A percentile compares a stretch with the other conserved stretches of the same genome.
These are phyloP conservation scores for Wickerhamomyces ciferrii DNA, from an alignment of 805 yeast species.

Conservation along the genomic window DNA sequence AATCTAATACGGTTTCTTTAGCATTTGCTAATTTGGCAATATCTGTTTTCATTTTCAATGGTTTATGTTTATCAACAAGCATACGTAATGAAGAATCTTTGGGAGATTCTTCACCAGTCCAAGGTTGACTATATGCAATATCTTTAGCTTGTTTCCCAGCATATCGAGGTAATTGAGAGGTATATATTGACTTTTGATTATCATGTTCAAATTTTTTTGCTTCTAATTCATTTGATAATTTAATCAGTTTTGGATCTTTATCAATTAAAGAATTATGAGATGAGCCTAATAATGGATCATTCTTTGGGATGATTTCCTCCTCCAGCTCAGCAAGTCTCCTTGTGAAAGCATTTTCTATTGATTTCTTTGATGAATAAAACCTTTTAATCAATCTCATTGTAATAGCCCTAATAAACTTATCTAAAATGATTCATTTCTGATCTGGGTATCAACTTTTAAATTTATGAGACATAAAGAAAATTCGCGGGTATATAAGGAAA, in stretches of 20 bases:
- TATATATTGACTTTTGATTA: constrained; percentile 35
- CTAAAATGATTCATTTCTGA: no score
- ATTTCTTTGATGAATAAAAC: constrained; percentile 2
- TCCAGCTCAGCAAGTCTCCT: constrained; percentile 22
- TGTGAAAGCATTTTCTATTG: constrained; percentile 17
- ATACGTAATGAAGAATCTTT: constrained; percentile 46
- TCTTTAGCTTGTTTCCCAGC: constrained; percentile 41
- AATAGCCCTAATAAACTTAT: no score
- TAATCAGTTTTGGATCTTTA: constrained; percentile 16
- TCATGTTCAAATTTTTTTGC: constrained; percentile 29
- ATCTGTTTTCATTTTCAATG: constrained; percentile 23
- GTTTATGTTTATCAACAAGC: constrained; percentile 48
- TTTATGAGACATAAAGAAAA: no score
- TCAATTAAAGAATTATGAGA: constrained; percentile 18
- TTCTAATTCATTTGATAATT: constrained; percentile 24
- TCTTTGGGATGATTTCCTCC: constrained; percentile 14
- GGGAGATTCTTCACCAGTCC: constrained; percentile 52
- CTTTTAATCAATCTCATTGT: background rate
- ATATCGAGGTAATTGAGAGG: constrained; percentile 35
- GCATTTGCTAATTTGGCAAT: constrained; percentile 48
- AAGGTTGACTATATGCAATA: constrained; percentile 45
- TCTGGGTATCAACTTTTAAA: no score
- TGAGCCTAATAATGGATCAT: constrained; percentile 21
- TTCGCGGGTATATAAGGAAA: background rate
- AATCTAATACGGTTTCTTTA: constrained; percentile 61